Conservation (phyloP, 176 grass and related monocot species). For the Miscanthus lutarioriparius region DNA sequence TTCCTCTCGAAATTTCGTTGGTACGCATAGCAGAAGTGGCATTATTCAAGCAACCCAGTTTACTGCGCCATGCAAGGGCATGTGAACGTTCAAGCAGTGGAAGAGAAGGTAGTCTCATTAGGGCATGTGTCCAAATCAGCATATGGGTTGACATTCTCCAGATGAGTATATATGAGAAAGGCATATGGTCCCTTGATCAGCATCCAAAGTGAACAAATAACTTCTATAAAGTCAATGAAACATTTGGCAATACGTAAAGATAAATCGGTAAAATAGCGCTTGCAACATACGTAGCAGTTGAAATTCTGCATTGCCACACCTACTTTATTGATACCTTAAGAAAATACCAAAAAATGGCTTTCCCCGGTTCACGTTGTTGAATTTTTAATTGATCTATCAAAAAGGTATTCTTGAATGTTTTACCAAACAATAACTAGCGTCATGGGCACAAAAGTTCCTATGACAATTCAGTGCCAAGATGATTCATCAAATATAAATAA, state of each 20-base stretch:
- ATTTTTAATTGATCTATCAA: conserved; percentile 6
- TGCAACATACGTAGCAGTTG: not conserved
- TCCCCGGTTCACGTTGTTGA: not conserved
- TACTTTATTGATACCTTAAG: not conserved
- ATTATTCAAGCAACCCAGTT: not conserved
- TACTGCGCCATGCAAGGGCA: not conserved
- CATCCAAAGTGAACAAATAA: not conserved
- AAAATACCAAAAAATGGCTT: not conserved
- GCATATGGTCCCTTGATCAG: not conserved
- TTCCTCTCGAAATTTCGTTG: not conserved
- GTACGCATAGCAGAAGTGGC: not conserved
- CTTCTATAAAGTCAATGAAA: not conserved
- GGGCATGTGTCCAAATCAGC: conserved; percentile 13
- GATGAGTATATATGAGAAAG: conserved; percentile 45
- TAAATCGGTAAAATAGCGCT: not conserved
- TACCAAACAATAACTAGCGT: not conserved
- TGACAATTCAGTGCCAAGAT: not conserved
- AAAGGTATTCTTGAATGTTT: not conserved
- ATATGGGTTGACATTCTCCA: conserved; percentile 31
- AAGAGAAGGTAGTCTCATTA: conserved; percentile 21
- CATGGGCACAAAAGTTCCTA: not conserved
- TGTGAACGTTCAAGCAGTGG: not conserved
- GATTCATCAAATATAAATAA: conserved; percentile 2
- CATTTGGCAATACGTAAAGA: not conserved
- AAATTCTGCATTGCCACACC: not conserved